Evolutionary conservation across 345 rosid species (phyloP), one percentile per base, ranked within the genome.

Genomic region (Theobroma cacao): DNA sequence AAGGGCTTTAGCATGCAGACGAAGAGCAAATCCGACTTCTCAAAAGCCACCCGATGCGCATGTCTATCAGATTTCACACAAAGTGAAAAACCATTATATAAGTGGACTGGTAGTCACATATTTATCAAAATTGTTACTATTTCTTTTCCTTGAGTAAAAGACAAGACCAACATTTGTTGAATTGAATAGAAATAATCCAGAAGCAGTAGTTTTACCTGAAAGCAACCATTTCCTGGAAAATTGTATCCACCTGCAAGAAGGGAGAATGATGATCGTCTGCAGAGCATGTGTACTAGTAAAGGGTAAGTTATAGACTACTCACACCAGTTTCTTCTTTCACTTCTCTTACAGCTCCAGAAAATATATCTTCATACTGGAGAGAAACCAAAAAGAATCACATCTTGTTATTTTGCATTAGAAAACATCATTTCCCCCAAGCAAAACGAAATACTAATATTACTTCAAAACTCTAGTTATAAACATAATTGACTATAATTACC

Each of bases 301-400:
- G 11, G 41, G 17, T 17, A 62, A 33, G 41, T 33, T 2, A 34
- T 34, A 63, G 0, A 2, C 0, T 74, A 10, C 87, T 87, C 78
- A 88, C 91, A 22, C 89, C 90, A 1, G 89, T 90, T 77, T 90
- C 91, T 83, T 90, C 90, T 82, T 82, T 85, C 33, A 88, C 91
- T 82, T 88, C 93, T 83, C 91, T 87, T 50, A 82, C 55, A 45
- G 82, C 90, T 64, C 89, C 90, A 22, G 83, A 77, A 58, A 84
- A 90, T 43, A 88, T 38, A 52, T 90, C 93, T 81, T 88, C 91
- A 31, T 86, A 83, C 89, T 90, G 80, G 24, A 18, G 55, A 18
- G n/a, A 71, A 24, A 33, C 45, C 17, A 34, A 26, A n/a, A 50
- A 24, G 34, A 6, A 13, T 24, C n/a, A 15, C 2, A 30, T 7